Percentiles rank a stretch among this genome's conserved stretches.
Conservation (phyloP, 495 filamentous ascomycete species). For the Neurospora sp. region DNA sequence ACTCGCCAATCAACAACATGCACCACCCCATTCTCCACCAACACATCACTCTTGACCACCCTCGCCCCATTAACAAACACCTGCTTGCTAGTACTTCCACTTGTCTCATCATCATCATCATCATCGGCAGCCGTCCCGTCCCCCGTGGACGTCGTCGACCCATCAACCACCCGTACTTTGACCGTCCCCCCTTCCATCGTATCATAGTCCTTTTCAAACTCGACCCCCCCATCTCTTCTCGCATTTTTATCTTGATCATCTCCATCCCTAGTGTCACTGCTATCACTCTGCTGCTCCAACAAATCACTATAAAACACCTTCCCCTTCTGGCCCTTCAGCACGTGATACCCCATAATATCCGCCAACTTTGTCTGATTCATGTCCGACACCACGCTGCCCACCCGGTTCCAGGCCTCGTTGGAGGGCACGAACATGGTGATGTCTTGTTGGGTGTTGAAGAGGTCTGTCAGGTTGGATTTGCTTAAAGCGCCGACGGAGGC, state of each 20-base stretch:
- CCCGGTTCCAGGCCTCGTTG: slow-evolving; percentile 17
- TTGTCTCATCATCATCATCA: background rate
- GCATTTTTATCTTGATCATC: too few species aligned
- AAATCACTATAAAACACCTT: slow-evolving; percentile 40
- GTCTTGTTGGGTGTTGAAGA: slow-evolving; percentile 32
- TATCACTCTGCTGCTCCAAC: slow-evolving; percentile 21
- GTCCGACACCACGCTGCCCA: slow-evolving; percentile 10
- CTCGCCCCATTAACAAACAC: slow-evolving; percentile 43
- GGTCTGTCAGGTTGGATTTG: slow-evolving; percentile 28
- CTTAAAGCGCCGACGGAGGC: slow-evolving; percentile 46
- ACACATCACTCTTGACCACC: slow-evolving; percentile 36
- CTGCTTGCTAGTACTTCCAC: slow-evolving; percentile 9
- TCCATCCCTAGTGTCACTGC: too few species aligned
- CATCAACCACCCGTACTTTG: background rate
- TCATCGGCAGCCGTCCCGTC: background rate
- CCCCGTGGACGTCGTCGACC: background rate
- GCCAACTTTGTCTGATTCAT: slow-evolving; percentile 7
- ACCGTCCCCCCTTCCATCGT: background rate
- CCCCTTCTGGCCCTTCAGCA: slow-evolving; percentile 27
- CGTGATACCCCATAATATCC: slow-evolving; percentile 19
- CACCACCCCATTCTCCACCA: slow-evolving; percentile 43
- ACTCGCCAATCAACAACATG: slow-evolving; percentile 40
- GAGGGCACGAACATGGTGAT: slow-evolving; percentile 52
- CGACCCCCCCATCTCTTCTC: too few species aligned
- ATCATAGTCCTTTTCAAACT: background rate